A percentile compares a stretch with the other conserved stretches of the same genome.
Conservation (phyloP, 208 protist species). For the Leishmania amazonensis region DNA sequence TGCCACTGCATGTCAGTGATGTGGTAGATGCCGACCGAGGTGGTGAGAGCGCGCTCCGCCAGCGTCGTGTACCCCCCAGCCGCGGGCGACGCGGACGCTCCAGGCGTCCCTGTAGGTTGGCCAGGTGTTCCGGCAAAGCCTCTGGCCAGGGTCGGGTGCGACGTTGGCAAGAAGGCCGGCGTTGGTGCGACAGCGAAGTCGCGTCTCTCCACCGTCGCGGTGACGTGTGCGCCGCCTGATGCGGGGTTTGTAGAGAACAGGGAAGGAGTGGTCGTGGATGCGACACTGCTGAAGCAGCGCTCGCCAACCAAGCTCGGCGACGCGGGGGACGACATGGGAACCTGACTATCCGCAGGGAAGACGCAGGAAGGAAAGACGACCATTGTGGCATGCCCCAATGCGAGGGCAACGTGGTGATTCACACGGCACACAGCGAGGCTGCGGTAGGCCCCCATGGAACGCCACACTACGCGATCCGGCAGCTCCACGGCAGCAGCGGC, state of each 20-base stretch:
- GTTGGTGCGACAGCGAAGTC: slow-evolving; percentile 24
- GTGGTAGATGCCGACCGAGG: slow-evolving; percentile 52
- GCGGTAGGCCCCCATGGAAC: slow-evolving; percentile 61
- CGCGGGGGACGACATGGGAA: neutral
- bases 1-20: slow-evolving; percentile 69
- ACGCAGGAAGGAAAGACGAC: slow-evolving; percentile 64
- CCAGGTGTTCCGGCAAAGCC: neutral
- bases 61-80: slow-evolving; percentile 27
- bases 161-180: slow-evolving; percentile 36
- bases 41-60: slow-evolving; percentile 53
- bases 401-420: slow-evolving; percentile 69
- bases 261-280: slow-evolving; percentile 15
- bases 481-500: neutral
- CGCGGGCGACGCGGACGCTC: neutral
- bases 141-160: neutral
- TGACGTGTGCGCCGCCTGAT: neutral
- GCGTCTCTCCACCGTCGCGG: slow-evolving; percentile 2
- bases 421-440: slow-evolving; percentile 64
- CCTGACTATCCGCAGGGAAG: neutral
- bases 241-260: slow-evolving; percentile 13
- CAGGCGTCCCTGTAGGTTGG: neutral
- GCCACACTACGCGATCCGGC: slow-evolving; percentile 59
- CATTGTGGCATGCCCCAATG: slow-evolving; percentile 47
- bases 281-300: slow-evolving; percentile 2
- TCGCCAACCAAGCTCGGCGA: slow-evolving; percentile 8